Evolutionary conservation across 2,329 filamentous ascomycete species (phyloP), one percentile per base, ranked within the genome.

Genomic region (Arthrobotrys musiformis): DNA sequence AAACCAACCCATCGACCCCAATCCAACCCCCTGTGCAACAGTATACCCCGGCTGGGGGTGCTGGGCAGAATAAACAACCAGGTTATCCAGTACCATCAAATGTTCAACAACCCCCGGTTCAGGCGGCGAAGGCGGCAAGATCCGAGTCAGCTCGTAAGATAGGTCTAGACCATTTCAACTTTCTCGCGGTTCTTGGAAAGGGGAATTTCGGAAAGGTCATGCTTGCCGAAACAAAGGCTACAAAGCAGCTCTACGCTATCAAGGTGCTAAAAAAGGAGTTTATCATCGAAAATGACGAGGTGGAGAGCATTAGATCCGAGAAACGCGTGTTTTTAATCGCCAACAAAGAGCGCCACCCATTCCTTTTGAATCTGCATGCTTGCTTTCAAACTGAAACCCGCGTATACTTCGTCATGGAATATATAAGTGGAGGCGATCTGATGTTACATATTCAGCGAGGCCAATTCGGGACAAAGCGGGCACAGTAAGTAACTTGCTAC

Each of bases 201-300:
- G 95, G 95, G 86, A 99, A 99, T 85, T 99, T 99, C 83, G 95
- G 95, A 84, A 99, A 99, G 85, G 95, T 99, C 85, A 99, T 99
- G 95, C 86, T 99, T 84, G 95, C 95, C 1, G 96, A 99, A 85
- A 97, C 95, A 0, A 99, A 99, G 87, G 90, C 90, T 68, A 90
- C 92, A 8, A 93, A 94, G 84, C 92, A 94, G 83, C 87, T 99
- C 6, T 99, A 98, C 83, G 95, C 95, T 70, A 99, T 99, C 84
- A 99, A 99, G 85, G 95, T 99, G 40, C 86, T 99, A 81, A 99
- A 99, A 88, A 99, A 99, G 86, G 95, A 99, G 84, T 99, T 99
- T 84, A 99, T 99, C 82, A 99, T 99, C 79, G 96, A 99, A 83
- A 97, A 99, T 80, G 95, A 99, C 82, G 95, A 99, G 85, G 95